These are phyloP conservation scores for Medicago ruthenica DNA, from an alignment of 306 rosid species.

Conservation along the genomic window DNA sequence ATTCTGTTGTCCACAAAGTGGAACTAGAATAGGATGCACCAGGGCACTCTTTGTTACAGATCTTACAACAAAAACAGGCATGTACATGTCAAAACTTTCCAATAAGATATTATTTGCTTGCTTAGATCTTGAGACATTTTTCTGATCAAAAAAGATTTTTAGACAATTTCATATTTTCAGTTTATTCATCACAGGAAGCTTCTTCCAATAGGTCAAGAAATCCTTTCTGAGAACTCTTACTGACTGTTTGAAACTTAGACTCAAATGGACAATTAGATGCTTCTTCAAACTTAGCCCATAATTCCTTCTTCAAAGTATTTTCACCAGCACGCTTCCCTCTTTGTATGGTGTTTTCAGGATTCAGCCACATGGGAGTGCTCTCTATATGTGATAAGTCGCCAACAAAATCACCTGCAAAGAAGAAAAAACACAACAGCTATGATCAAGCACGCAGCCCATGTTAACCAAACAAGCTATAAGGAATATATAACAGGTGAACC, in stretches of 20 bases:
- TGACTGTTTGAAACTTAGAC: slow-evolving; percentile 34
- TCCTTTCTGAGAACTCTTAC: slow-evolving; percentile 56
- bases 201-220: slow-evolving; percentile 89
- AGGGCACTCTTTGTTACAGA: slow-evolving; percentile 27
- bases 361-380: slow-evolving; percentile 72
- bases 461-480: slow-evolving; percentile 20
- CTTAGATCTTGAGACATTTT: slow-evolving; percentile 26
- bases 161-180: slow-evolving; percentile 27
- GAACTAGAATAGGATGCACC: slow-evolving; percentile 24
- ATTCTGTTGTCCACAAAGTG: not conserved
- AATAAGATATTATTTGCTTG: slow-evolving; percentile 27
- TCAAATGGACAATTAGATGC: slow-evolving; percentile 58
- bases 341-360: slow-evolving; percentile 57
- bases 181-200: slow-evolving; percentile 62
- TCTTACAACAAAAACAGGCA: slow-evolving; percentile 43
- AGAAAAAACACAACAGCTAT: slow-evolving; percentile 9
- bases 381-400: slow-evolving; percentile 47
- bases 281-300: slow-evolving; percentile 90
- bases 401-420: slow-evolving; percentile 50
- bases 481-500: slow-evolving; percentile 19
- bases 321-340: slow-evolving; percentile 78
- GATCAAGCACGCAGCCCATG: slow-evolving; percentile 25
- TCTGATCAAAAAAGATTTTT: not conserved
- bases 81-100: slow-evolving; percentile 45
- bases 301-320: slow-evolving; percentile 86